These are phyloP conservation scores for Thalassia testudinum DNA, from an alignment of 116 monocot species.

Conservation along the genomic window DNA sequence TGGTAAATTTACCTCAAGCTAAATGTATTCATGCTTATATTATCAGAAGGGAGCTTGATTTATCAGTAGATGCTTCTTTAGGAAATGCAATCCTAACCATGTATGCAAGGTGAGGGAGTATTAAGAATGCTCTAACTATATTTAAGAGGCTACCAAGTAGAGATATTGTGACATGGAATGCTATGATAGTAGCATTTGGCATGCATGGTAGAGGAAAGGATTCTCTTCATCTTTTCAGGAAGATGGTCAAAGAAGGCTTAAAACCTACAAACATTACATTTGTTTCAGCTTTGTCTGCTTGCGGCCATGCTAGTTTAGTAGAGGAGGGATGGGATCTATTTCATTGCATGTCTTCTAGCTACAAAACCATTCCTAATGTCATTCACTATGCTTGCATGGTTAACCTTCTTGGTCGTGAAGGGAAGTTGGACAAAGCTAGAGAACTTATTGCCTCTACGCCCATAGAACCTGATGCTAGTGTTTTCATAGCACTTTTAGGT, in stretches of 20 bases:
- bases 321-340: slow-evolving; percentile 42
- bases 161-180: slow-evolving; percentile 77
- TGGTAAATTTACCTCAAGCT: slow-evolving; percentile 48
- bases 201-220: slow-evolving; percentile 61
- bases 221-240: slow-evolving; percentile 28
- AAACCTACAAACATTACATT: slow-evolving; percentile 59
- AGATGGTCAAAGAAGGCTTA: slow-evolving; percentile 26
- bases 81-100: slow-evolving; percentile 57
- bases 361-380: slow-evolving; percentile 27
- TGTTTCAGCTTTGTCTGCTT: slow-evolving; percentile 47
- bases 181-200: slow-evolving; percentile 64
- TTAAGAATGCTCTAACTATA: slow-evolving; percentile 30
- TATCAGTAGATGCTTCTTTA: slow-evolving; percentile 39
- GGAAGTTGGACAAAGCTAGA: slow-evolving; percentile 47
- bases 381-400: slow-evolving; percentile 86
- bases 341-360: slow-evolving; percentile 22
- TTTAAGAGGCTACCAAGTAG: slow-evolving; percentile 38
- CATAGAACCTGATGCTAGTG: slow-evolving; percentile 46
- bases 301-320: slow-evolving; percentile 45
- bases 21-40: slow-evolving; percentile 49
- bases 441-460: slow-evolving; percentile 36
- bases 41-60: slow-evolving; percentile 25
- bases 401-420: slow-evolving; percentile 51
- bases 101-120: slow-evolving; percentile 77
- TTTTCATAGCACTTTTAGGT: slow-evolving; percentile 69